Conservation (phyloP, 2,329 filamentous ascomycete genomes). For the Penicillium sp. region DNA sequence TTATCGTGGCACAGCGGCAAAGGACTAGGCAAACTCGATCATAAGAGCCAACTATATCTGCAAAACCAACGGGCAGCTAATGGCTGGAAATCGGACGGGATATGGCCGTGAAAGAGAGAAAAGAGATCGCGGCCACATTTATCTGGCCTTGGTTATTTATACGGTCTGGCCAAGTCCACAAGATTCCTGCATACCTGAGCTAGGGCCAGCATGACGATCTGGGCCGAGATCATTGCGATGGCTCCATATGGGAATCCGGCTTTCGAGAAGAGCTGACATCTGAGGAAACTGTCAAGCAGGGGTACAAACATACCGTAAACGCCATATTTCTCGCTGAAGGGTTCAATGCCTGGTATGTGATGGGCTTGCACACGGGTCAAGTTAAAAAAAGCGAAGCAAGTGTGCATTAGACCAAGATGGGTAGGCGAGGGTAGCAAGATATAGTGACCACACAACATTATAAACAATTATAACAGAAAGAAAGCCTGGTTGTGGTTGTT, state of each 20-base stretch:
- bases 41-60: background rate
- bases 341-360: too few species aligned
- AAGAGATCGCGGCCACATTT: background rate
- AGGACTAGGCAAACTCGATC: background rate
- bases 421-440: background rate
- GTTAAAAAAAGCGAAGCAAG: background rate
- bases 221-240: slow-evolving; percentile 17
- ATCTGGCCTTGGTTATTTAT: slow-evolving; percentile 7
- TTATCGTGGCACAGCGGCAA: slow-evolving; percentile 8
- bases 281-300: background rate
- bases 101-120: background rate
- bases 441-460: background rate
- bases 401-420: background rate
- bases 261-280: background rate
- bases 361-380: background rate
- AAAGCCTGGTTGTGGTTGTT: background rate
- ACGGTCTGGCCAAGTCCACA: slow-evolving; percentile 4
- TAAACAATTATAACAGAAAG: background rate
- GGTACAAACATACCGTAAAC: background rate
- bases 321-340: background rate
- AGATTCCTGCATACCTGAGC: slow-evolving; percentile 21
- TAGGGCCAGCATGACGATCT: slow-evolving; percentile 11
- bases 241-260: slow-evolving; percentile 13
- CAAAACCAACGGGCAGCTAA: background rate
- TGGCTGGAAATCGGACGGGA: background rate